A percentile compares a stretch with the other conserved stretches of the same genome.
Conservation (phyloP, 2,329 filamentous ascomycete species). For the Phyllosticta citrichinensis region DNA sequence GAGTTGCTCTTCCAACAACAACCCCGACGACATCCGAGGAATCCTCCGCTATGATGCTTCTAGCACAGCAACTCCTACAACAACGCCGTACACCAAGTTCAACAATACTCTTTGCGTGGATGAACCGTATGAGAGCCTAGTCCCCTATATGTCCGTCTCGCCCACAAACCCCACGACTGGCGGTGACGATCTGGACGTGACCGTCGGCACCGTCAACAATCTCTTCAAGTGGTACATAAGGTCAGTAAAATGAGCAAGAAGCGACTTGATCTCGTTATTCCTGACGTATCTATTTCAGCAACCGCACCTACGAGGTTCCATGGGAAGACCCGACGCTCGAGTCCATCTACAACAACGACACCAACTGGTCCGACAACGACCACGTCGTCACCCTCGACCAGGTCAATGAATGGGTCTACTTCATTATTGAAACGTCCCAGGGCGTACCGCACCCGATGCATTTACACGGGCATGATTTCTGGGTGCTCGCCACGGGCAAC, state of each 20-base stretch:
- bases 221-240: slow-evolving; percentile 22
- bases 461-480: slow-evolving; percentile 39
- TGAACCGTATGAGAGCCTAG: slow-evolving; percentile 23
- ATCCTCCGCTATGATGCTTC: slow-evolving; percentile 30
- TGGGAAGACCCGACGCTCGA: slow-evolving; percentile 39
- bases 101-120: slow-evolving; percentile 28
- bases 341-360: slow-evolving; percentile 21
- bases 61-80: slow-evolving; percentile 27
- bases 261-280: too few relatives aligned
- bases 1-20: slow-evolving; percentile 19
- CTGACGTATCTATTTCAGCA: slow-evolving; percentile 21
- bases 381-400: slow-evolving; percentile 15
- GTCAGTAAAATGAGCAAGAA: too few relatives aligned
- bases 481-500: slow-evolving; percentile 34
- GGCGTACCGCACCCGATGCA: slow-evolving; percentile 19
- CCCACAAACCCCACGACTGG: neutral
- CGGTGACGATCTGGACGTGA: slow-evolving; percentile 16
- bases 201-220: slow-evolving; percentile 15
- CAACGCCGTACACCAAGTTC: slow-evolving; percentile 21
- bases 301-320: slow-evolving; percentile 36
- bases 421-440: slow-evolving; percentile 15
- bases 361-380: slow-evolving; percentile 13
- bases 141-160: slow-evolving; percentile 29
- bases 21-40: slow-evolving; percentile 23
- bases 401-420: slow-evolving; percentile 17